Base-by-base conservation (phyloP, 306 rosid species). In the Gastrolobium villosum region DNA sequence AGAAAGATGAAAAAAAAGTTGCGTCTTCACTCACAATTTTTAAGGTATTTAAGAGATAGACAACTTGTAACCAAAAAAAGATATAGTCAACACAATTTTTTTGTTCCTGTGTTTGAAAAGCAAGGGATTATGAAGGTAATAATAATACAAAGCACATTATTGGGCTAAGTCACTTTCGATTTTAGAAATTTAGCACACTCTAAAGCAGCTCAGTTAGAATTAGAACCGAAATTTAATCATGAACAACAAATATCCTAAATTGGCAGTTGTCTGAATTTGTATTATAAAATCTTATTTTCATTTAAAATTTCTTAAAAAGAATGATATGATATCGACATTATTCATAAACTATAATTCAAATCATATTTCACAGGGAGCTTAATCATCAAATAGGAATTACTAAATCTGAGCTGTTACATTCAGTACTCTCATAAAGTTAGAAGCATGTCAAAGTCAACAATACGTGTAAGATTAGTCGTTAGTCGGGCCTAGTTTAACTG, bases 221-320 rank as follows among this genome's bases (percentile, higher is more conserved):
- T 61, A 35, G 45, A 61, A 61, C 35, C 67, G 10, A 35, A 10
- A 61, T 61, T 61, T 61, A 28, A 61, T 36, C 67, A 36, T 61
- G 26, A 5, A 60, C 66, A 35, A 9, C 0, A 61, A 61, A 13
- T 61, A 61, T 35, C 67, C 67, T 3, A 61, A 61, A 13, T 35
- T 32, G 11, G 5, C 28, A 2, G 7, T 11, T 7, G 50, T 45
- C 13, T 4, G 50, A 45, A 45, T 20, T 20, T 61, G 10, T 2
- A 10, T 60, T 60, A 15, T 54, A 55, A 55, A 55, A 55, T 53
- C 20, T 10, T 13, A 8, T 35, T n/a, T 13, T 10, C 31, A 61
- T 6, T 35, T 5, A 61, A 35, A 62, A 32, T 36, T 62, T 36
- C 9, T 36, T 6, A 0, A 35, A 62, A 36, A 45, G 50, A 45